Evolutionary conservation across 2,329 filamentous ascomycete genomes (phyloP).

Genomic region (Aureobasidium sp.): DNA sequence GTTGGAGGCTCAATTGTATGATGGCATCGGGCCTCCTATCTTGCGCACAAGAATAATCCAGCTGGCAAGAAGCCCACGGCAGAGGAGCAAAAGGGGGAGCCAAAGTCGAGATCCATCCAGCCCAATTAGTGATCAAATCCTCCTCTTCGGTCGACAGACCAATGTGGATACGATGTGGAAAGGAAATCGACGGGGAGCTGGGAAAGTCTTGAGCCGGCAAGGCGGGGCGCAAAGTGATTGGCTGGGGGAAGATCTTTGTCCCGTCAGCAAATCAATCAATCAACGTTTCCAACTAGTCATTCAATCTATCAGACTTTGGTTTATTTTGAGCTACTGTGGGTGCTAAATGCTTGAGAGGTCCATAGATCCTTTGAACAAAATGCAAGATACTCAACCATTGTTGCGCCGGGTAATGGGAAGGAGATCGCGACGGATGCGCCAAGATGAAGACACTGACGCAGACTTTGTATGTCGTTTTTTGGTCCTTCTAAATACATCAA

Average conservation of each 20-base stretch:
- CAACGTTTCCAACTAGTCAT: background rate
- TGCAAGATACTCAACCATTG: background rate
- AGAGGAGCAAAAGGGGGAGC: background rate
- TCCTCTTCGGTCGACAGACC: background rate
- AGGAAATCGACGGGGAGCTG: background rate
- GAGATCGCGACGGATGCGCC: background rate
- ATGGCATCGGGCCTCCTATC: background rate
- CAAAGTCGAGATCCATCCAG: background rate
- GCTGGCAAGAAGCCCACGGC: background rate
- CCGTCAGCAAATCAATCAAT: constrained; percentile 1
- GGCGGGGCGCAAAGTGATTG: background rate
- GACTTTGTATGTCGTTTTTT: no score
- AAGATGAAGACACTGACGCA: background rate
- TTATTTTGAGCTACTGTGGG: background rate
- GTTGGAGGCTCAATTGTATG: background rate
- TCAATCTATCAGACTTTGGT: constrained; percentile 9
- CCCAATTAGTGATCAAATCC: background rate
- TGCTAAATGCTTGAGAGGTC: background rate
- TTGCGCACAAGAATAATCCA: background rate
- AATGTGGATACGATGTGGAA: background rate
- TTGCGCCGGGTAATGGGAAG: background rate
- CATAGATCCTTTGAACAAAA: background rate
- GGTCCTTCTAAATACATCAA: no score
- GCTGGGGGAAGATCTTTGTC: background rate
- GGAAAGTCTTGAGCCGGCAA: background rate